A percentile compares a stretch with the other conserved stretches of the same genome.
Conservation (phyloP, 116 monocot genomes). For the Posidonia oceanica region DNA sequence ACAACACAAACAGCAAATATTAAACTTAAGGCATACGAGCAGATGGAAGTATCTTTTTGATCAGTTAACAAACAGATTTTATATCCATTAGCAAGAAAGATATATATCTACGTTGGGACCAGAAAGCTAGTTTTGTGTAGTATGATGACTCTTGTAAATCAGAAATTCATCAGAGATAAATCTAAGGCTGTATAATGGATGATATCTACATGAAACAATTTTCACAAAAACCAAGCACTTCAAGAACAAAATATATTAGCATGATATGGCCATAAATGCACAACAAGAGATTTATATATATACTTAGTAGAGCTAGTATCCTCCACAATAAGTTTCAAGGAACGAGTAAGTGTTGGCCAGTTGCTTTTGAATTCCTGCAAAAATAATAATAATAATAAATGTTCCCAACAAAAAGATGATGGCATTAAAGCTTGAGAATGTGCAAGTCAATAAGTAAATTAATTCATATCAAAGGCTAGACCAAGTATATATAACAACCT, state of each 20-base stretch:
- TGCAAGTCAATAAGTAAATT: background rate
- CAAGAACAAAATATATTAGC: background rate
- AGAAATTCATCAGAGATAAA: too few species aligned
- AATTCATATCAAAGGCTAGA: background rate
- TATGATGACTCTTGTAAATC: too few species aligned
- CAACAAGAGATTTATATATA: conserved; percentile 1
- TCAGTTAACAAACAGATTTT: too few species aligned
- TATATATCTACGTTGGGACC: too few species aligned
- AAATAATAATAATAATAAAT: background rate
- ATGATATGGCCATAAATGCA: background rate
- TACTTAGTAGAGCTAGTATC: conserved; percentile 80
- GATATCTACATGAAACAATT: too few species aligned
- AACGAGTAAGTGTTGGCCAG: conserved; percentile 62
- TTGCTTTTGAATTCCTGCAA: conserved; percentile 79
- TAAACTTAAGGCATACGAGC: too few species aligned
- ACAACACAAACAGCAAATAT: background rate
- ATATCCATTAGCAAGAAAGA: too few species aligned
- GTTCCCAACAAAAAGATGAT: background rate
- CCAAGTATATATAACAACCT: conserved; percentile 29
- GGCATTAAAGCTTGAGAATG: background rate
- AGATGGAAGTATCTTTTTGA: too few species aligned
- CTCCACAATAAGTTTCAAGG: conserved; percentile 73
- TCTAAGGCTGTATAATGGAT: too few species aligned
- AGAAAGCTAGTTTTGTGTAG: too few species aligned
- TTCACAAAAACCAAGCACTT: background rate